These are phyloP conservation scores for Suillus hirtellus DNA, from an alignment of 768 basidiomycete species.

Conservation along the genomic window DNA sequence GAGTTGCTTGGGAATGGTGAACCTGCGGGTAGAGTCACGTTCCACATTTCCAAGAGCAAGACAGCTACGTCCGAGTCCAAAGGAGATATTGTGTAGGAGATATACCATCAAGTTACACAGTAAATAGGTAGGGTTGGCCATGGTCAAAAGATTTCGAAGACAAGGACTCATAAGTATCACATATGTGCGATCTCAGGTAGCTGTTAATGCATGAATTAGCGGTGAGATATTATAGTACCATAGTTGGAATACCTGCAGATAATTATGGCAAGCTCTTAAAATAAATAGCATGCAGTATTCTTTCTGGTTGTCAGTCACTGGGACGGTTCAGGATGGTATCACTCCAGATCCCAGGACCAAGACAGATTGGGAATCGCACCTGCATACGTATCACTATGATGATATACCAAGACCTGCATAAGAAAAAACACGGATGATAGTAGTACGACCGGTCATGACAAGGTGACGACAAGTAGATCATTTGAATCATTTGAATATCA, in stretches of 20 bases:
- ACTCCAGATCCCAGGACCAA: no score
- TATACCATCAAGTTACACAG: neutral
- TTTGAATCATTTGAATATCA: neutral
- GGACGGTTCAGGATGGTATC: no score
- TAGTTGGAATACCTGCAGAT: no score
- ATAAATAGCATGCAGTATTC: neutral
- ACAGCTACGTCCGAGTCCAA: conserved; percentile 9
- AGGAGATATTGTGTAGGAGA: neutral
- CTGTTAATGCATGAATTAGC: neutral
- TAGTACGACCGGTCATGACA: no score
- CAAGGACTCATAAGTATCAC: neutral
- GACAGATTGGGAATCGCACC: no score
- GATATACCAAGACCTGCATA: no score
- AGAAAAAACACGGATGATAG: no score
- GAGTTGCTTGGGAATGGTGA: conserved; percentile 33
- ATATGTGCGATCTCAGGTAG: neutral
- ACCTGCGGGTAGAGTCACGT: conserved; percentile 30
- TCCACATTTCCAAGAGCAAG: conserved; percentile 26
- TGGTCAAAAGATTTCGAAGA: neutral
- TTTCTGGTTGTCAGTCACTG: neutral
- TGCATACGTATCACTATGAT: no score
- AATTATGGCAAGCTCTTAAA: neutral
- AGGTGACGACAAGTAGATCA: no score
- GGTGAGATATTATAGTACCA: neutral
- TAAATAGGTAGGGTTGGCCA: neutral